Evolutionary conservation across 768 basidiomycete genomes (phyloP).

Genomic region (Gymnopilus junonius): DNA sequence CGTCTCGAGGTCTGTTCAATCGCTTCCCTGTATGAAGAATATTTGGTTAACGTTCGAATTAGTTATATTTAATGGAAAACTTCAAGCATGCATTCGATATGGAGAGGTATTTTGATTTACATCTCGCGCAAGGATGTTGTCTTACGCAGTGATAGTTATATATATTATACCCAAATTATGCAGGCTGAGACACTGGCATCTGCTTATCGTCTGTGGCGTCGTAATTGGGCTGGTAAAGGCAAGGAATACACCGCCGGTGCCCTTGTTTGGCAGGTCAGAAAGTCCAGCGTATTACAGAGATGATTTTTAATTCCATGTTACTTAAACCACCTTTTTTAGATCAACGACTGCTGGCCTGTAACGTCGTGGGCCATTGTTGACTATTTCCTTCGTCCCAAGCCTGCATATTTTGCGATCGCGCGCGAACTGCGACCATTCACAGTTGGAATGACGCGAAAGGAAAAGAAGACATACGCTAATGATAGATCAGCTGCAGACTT

Average conservation of each 20-base stretch:
- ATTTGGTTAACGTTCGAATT: not conserved
- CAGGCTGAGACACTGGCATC: constrained; percentile 90
- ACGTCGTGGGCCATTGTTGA: constrained; percentile 95
- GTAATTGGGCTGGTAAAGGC: constrained; percentile 90
- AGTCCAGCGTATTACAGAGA: not conserved
- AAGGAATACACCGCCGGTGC: constrained; percentile 88
- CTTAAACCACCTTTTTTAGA: too few relatives aligned
- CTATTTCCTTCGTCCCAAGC: constrained; percentile 93
- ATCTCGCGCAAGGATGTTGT: not conserved
- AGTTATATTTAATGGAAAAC: constrained; percentile 94
- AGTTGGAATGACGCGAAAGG: constrained; percentile 85
- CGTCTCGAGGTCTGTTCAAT: constrained; percentile 66
- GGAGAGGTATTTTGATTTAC: constrained; percentile 58
- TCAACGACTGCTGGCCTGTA: constrained; percentile 93
- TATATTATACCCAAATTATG: constrained; percentile 96
- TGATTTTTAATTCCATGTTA: not conserved
- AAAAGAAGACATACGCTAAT: constrained; percentile 59
- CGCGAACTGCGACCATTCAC: constrained; percentile 83
- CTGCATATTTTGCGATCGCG: constrained; percentile 85
- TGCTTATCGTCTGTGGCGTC: constrained; percentile 89
- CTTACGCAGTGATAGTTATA: constrained; percentile 57
- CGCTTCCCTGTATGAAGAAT: too few relatives aligned
- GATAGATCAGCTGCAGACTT: constrained; percentile 69
- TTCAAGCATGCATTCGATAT: constrained; percentile 89
- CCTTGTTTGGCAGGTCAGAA: constrained; percentile 89